phyloP scores from a whole-genome alignment of 2,329 filamentous ascomycete species.

The Penicillium olsonii region DNA sequence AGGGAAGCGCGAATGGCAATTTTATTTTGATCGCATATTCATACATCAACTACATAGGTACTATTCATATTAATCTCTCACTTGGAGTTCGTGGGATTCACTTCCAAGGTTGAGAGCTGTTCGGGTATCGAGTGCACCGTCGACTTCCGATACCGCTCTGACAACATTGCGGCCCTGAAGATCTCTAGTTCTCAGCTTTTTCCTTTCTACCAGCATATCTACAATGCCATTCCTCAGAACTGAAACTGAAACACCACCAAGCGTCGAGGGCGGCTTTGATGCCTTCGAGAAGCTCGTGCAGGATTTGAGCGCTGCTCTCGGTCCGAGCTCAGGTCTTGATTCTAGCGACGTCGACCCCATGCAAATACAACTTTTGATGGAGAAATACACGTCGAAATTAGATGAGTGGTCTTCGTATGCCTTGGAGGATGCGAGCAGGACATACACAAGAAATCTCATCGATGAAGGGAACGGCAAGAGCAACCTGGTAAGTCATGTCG shows the following conservation, averaged over 20 bases:
- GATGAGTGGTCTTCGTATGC: constrained; percentile 75
- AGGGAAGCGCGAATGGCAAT: background rate
- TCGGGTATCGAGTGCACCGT: background rate
- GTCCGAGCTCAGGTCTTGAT: constrained; percentile 77
- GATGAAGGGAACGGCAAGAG: constrained; percentile 84
- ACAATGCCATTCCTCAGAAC: constrained; percentile 39
- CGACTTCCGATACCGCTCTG: constrained; percentile 7
- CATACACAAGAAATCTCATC: constrained; percentile 86
- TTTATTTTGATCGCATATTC: background rate
- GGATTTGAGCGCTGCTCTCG: constrained; percentile 72
- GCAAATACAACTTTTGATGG: constrained; percentile 72
- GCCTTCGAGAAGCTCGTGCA: constrained; percentile 70
- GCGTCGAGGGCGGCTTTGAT: constrained; percentile 17
- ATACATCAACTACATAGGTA: too few relatives aligned
- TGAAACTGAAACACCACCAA: constrained; percentile 10
- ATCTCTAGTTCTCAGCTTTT: background rate
- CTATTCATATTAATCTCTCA: too few relatives aligned
- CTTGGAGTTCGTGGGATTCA: too few relatives aligned
- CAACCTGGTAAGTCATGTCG: constrained; percentile 62
- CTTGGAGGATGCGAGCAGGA: constrained; percentile 66
- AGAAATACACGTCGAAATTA: constrained; percentile 67
- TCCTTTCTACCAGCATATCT: background rate
- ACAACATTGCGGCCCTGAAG: background rate
- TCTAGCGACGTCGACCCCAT: constrained; percentile 78
- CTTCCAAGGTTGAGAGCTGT: too few relatives aligned